These are phyloP conservation scores for Fagopyrum esculentum DNA, from an alignment of 148 eudicot species.

Conservation along the genomic window DNA sequence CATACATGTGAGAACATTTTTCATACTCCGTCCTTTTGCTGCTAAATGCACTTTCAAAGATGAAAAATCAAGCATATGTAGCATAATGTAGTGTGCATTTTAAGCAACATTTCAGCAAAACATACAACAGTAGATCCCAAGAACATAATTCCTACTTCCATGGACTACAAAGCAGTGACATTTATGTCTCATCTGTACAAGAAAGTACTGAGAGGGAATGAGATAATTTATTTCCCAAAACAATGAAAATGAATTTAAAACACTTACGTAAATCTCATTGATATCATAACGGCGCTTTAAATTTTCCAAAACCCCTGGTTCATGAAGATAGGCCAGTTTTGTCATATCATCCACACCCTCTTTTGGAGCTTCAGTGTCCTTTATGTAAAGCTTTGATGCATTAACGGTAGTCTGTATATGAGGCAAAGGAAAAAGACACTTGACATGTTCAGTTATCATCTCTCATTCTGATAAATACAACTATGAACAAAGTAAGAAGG, in stretches of 20 bases:
- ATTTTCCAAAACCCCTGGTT: conserved; percentile 71
- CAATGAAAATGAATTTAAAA: background rate
- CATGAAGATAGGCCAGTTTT: conserved; percentile 67
- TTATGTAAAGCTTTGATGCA: conserved; percentile 37
- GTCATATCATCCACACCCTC: conserved; percentile 78
- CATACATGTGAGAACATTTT: background rate
- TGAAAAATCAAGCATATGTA: background rate
- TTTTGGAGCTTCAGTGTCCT: conserved; percentile 60
- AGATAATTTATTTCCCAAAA: background rate
- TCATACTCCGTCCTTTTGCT: background rate
- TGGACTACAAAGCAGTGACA: background rate
- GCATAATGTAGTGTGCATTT: background rate
- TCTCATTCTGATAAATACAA: background rate
- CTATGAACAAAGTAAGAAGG: too few species aligned
- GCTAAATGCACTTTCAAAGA: background rate
- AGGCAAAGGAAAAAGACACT: background rate
- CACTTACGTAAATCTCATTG: conserved; percentile 61
- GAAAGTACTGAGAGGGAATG: background rate
- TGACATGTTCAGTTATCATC: background rate
- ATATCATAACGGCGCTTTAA: conserved; percentile 53
- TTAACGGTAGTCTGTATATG: conserved; percentile 36
- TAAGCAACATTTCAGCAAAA: too few species aligned
- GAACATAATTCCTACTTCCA: too few species aligned
- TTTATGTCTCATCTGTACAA: background rate
- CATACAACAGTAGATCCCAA: too few species aligned